A percentile compares a stretch with the other conserved stretches of the same genome.
phyloP scores from a whole-genome alignment of 179 eudicot genomes.

The Sideroxylon spinosum region DNA sequence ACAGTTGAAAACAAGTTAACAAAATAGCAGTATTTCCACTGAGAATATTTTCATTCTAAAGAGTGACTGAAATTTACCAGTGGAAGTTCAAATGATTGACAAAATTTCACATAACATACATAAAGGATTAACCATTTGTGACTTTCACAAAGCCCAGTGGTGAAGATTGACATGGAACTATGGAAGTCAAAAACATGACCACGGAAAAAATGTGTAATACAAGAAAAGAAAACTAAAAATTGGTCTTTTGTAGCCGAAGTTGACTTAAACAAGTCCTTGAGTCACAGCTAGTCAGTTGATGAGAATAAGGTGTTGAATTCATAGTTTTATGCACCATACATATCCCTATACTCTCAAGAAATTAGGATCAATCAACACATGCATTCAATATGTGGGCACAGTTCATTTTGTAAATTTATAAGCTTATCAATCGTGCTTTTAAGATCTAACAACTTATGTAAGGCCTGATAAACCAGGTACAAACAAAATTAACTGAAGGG shows the following conservation, averaged over 20 bases:
- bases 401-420: not conserved
- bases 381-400: not conserved
- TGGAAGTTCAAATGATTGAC: not conserved
- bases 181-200: not conserved
- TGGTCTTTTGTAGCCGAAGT: no score
- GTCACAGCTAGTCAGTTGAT: not conserved
- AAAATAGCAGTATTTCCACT: not conserved
- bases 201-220: not conserved
- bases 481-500: not conserved
- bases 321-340: not conserved
- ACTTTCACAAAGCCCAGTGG: no score
- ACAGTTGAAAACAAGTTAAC: no score
- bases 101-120: not conserved
- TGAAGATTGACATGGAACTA: no score
- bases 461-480: not conserved
- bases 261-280: no score
- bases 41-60: not conserved
- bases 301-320: conserved; percentile 1
- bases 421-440: not conserved
- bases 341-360: not conserved
- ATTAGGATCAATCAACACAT: not conserved
- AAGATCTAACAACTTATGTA: not conserved
- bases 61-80: not conserved
- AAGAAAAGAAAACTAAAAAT: no score
- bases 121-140: not conserved